Conservation (phyloP, 352 stramenopile genomes). For the Phytophthora pluvialis region DNA sequence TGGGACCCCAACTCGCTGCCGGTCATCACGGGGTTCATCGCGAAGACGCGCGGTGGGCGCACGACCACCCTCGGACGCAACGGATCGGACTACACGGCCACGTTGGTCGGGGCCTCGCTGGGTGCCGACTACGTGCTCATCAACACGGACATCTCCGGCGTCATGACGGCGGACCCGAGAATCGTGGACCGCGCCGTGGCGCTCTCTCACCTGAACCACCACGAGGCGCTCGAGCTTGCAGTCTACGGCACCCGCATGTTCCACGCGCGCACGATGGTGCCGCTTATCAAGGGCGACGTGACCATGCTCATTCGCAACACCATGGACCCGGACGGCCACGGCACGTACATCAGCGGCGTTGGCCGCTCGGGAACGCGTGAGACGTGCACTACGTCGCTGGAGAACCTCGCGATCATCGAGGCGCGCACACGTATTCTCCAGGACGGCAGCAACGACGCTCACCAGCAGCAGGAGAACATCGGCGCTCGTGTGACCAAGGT, state of each 20-base stretch:
- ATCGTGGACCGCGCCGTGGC: constrained; percentile 79
- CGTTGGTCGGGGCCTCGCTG: constrained; percentile 74
- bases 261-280: constrained; percentile 86
- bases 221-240: constrained; percentile 82
- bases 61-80: constrained; percentile 87
- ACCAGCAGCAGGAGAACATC: constrained; percentile 72
- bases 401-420: constrained; percentile 84
- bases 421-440: constrained; percentile 82
- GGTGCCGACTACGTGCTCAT: constrained; percentile 84
- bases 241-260: constrained; percentile 89
- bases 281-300: constrained; percentile 78
- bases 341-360: constrained; percentile 81
- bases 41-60: constrained; percentile 54
- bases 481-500: constrained; percentile 77
- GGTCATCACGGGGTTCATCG: constrained; percentile 86
- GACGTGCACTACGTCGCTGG: constrained; percentile 84
- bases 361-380: constrained; percentile 61
- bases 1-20: constrained; percentile 59
- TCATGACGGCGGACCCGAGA: constrained; percentile 83
- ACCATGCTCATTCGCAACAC: constrained; percentile 89
- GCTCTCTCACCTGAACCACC: constrained; percentile 79
- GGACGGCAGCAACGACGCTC: constrained; percentile 54
- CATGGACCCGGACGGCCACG: constrained; percentile 79
- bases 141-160: constrained; percentile 85
- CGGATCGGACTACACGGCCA: constrained; percentile 86